These are phyloP conservation scores for fission yeast (Schizosaccharomyces pombe) DNA, from an alignment of 805 yeast genomes.

Conservation along the genomic window ASM294v3 CU329670.1:1770501-1771000, in stretches of 20 bases:
- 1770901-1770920: too few species aligned
- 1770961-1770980: too few species aligned
- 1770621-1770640: background rate
- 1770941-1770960: too few species aligned
- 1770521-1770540: too few species aligned
- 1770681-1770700: background rate
- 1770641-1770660: background rate
- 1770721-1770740: background rate
- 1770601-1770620: background rate
- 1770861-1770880: background rate
- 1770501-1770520: too few species aligned
- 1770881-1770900: too few species aligned
- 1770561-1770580: background rate
- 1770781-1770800: background rate
- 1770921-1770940: too few species aligned
- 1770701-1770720: background rate
- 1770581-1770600: background rate
- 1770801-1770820: background rate
- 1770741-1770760: conserved; percentile 1
- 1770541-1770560: background rate
- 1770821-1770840: background rate
- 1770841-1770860: background rate
- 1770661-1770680: background rate
- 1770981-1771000: too few species aligned
- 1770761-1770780: background rate